phyloP scores from a whole-genome alignment of 257 asterid genomes.

The Plectranthus barbatus region DNA sequence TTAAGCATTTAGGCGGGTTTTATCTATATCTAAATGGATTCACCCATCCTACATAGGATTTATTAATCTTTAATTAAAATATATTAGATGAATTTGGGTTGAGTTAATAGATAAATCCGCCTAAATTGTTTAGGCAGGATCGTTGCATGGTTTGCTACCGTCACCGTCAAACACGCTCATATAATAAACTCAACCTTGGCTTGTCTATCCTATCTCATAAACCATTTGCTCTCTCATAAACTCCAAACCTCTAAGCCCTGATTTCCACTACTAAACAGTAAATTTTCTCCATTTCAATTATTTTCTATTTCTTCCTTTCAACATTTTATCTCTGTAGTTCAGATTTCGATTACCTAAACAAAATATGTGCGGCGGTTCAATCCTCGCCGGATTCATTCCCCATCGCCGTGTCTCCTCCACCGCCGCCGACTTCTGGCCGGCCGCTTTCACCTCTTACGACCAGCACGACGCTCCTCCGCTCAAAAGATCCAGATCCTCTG shows the following conservation, averaged over 20 bases:
- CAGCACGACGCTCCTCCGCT: constrained; percentile 7
- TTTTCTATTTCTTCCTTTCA: neutral
- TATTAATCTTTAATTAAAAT: too few species aligned
- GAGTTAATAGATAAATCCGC: too few species aligned
- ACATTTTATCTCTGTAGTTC: neutral
- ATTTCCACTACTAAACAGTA: neutral
- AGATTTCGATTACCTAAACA: neutral
- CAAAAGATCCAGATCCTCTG: constrained; percentile 28
- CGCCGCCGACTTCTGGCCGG: constrained; percentile 48
- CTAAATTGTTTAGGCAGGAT: too few species aligned
- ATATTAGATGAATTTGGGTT: too few species aligned
- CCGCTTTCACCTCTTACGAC: constrained; percentile 13
- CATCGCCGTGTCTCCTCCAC: constrained; percentile 35
- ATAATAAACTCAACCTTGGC: constrained; percentile 4
- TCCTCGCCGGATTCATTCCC: constrained; percentile 51
- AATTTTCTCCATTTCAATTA: neutral
- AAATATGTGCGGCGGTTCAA: constrained; percentile 82
- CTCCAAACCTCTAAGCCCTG: neutral
- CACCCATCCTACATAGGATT: too few species aligned
- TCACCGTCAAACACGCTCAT: too few species aligned
- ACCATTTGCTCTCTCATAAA: neutral
- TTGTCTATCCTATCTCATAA: neutral
- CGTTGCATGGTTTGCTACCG: too few species aligned
- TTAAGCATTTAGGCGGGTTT: too few species aligned
- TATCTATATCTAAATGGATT: too few species aligned